Base-by-base conservation (phyloP, 2,329 filamentous ascomycete genomes). In the Cladorrhinum sp. region DNA sequence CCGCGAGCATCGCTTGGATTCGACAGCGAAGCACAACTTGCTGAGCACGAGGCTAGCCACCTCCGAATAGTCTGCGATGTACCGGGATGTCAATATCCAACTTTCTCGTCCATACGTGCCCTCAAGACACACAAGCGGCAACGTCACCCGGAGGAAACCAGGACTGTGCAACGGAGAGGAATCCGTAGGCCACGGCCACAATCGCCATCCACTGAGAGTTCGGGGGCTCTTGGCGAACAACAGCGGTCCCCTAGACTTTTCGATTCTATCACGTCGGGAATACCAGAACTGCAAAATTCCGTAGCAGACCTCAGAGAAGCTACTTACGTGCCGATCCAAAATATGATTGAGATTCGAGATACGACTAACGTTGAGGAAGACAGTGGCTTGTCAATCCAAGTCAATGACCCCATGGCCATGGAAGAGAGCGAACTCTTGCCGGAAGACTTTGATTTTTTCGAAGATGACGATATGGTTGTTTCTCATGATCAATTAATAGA, bases 51-150 rank as follows among this genome's bases (percentile, higher is more conserved):
- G 25, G 7, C 48, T 2, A 16, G 50, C 3, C 67, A 69, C 16
- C 36, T 41, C 7, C 3, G 36, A 10, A 16, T 10, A 3, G 18
- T 62, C 64, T 61, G 72, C 72, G 70, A 55, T 72, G 68, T 23
- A 70, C 62, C 56, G 69, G 73, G 0, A 57, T 27, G 0, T 66
- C 62, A 20, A 73, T 67, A 0, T 53, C 50, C 1, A 13, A 69
- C 50, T 8, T 71, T 66, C 1, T 18, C 2, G 0, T 54, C 41
- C 0, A 41, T 8, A 3, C 5, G 16, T 3, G 36, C 36, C 5
- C 36, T 41, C 16, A n/a, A 13, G 36, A 13, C 4, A 16, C 36
- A 41, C 16, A 13, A 41, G 36, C 4, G 10, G 6, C 10, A 41
- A 32, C 13, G 6, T n/a, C 36, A 6, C 36, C 5, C 36, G 3